Evolutionary conservation across 2,329 filamentous ascomycete species (phyloP).

Genomic region (Botrytis sinoallii): DNA sequence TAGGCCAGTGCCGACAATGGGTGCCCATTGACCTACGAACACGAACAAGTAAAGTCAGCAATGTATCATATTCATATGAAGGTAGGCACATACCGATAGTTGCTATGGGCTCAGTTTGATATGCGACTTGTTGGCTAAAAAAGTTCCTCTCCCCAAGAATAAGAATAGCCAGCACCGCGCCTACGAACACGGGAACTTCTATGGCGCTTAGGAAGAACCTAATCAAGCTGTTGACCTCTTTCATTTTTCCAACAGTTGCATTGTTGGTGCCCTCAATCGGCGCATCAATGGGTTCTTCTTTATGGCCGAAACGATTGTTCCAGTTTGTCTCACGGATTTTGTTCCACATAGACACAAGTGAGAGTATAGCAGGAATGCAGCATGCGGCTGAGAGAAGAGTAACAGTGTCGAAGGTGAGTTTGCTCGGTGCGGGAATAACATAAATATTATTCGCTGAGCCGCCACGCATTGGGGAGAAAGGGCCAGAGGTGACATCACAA

Average conservation of each 20-base stretch:
- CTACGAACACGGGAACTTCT: slow-evolving; percentile 57
- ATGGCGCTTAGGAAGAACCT: slow-evolving; percentile 52
- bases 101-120: slow-evolving; percentile 60
- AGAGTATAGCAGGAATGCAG: slow-evolving; percentile 62
- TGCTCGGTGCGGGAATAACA: slow-evolving; percentile 54
- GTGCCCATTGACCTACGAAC: slow-evolving; percentile 54
- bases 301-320: slow-evolving; percentile 45
- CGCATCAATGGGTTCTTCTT: slow-evolving; percentile 39
- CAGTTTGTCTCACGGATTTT: slow-evolving; percentile 63
- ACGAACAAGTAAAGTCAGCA: slow-evolving; percentile 34
- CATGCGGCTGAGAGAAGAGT: slow-evolving; percentile 62
- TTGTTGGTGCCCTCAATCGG: slow-evolving; percentile 53
- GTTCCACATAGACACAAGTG: slow-evolving; percentile 59
- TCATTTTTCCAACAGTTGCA: slow-evolving; percentile 51
- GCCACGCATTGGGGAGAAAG: slow-evolving; percentile 53
- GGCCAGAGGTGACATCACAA: slow-evolving; percentile 47
- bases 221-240: slow-evolving; percentile 53
- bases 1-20: slow-evolving; percentile 56
- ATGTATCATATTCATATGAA: slow-evolving; percentile 5
- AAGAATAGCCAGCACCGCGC: slow-evolving; percentile 56
- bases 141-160: slow-evolving; percentile 63
- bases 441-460: slow-evolving; percentile 59
- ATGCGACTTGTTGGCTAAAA: slow-evolving; percentile 53
- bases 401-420: slow-evolving; percentile 55
- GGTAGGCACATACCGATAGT: slow-evolving; percentile 53